Conservation (phyloP, 2,329 filamentous ascomycete genomes). For the Diaporthe nobilis region DNA sequence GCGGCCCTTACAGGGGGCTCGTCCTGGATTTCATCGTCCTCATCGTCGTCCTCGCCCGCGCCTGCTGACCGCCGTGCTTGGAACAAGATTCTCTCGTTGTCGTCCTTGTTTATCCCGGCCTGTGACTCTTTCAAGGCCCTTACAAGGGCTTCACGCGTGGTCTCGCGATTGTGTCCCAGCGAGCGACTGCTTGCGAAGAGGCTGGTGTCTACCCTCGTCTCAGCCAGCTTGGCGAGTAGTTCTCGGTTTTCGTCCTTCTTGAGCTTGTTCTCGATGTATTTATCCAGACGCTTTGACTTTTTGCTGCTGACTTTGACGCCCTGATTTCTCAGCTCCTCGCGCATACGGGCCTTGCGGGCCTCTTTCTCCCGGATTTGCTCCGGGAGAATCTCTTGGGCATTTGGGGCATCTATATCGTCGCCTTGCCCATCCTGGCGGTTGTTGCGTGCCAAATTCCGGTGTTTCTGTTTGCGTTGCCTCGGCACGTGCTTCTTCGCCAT, state of each 20-base stretch:
- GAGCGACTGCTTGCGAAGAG: conserved; percentile 83
- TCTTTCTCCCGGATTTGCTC: conserved; percentile 63
- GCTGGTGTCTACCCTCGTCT: conserved; percentile 84
- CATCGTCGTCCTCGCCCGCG: conserved; percentile 48
- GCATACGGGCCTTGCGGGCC: conserved; percentile 68
- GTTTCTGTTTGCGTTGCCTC: conserved; percentile 78
- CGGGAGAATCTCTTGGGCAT: conserved; percentile 67
- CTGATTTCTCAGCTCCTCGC: conserved; percentile 66
- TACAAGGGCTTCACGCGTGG: conserved; percentile 77
- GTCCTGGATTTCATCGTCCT: conserved; percentile 45
- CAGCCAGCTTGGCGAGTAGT: conserved; percentile 85
- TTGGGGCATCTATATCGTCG: conserved; percentile 64
- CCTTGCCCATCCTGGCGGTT: conserved; percentile 55
- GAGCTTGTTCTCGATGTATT: conserved; percentile 88
- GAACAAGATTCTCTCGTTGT: conserved; percentile 69
- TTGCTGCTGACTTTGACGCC: conserved; percentile 72
- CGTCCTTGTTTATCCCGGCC: conserved; percentile 71
- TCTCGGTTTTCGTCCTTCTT: conserved; percentile 93
- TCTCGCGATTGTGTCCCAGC: conserved; percentile 80
- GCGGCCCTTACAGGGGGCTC: neutral
- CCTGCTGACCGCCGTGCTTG: conserved; percentile 55
- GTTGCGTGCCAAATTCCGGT: conserved; percentile 76
- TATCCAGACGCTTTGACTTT: conserved; percentile 77
- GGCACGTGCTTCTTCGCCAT: conserved; percentile 66
- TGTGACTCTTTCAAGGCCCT: conserved; percentile 75